phyloP scores from a whole-genome alignment of 257 asterid genomes.

The Eustoma russellianum region DNA sequence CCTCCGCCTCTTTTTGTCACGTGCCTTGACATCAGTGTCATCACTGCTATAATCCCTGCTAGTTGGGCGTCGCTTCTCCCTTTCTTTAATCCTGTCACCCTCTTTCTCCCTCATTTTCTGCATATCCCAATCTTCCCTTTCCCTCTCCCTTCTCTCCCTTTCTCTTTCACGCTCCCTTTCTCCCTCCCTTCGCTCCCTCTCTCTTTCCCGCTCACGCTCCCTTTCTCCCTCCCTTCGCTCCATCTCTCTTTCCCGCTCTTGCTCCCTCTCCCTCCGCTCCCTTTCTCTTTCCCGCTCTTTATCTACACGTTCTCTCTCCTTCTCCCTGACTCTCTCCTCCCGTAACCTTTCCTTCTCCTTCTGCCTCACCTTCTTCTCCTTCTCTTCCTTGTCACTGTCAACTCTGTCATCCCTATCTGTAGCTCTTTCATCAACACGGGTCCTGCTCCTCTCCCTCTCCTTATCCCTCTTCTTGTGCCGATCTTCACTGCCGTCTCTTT shows the following conservation, averaged over 20 bases:
- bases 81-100: slow-evolving; percentile 19
- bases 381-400: slow-evolving; percentile 6
- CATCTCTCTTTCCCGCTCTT: background rate
- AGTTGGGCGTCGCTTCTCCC: slow-evolving; percentile 36
- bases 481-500: slow-evolving; percentile 14
- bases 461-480: slow-evolving; percentile 7
- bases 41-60: slow-evolving; percentile 40
- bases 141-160: slow-evolving; percentile 3
- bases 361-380: background rate
- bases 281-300: slow-evolving; percentile 1
- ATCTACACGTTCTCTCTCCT: background rate
- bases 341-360: background rate
- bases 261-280: background rate
- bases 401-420: slow-evolving; percentile 7
- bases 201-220: slow-evolving; percentile 17
- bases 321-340: slow-evolving; percentile 2
- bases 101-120: slow-evolving; percentile 23
- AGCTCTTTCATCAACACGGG: slow-evolving; percentile 6
- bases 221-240: slow-evolving; percentile 13
- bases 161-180: slow-evolving; percentile 19
- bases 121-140: slow-evolving; percentile 10
- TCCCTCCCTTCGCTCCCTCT: slow-evolving; percentile 11
- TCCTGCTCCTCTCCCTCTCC: slow-evolving; percentile 4
- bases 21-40: slow-evolving; percentile 39
- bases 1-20: slow-evolving; percentile 55